Conservation (phyloP, 2,329 filamentous ascomycete species). For the Plenodomus biglobosus region DNA sequence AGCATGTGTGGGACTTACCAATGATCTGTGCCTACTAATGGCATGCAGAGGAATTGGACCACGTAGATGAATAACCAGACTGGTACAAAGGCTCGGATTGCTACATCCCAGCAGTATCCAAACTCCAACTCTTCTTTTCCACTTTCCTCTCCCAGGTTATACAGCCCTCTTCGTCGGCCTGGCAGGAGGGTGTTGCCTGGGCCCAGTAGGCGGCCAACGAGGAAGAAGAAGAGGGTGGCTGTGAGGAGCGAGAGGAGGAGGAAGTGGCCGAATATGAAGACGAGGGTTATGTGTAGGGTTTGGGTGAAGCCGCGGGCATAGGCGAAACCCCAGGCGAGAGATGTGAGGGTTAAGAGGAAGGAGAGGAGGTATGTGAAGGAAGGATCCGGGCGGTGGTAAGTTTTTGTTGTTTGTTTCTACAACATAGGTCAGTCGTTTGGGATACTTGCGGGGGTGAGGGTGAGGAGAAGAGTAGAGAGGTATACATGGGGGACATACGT, state of each 20-base stretch:
- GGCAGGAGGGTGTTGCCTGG: conserved; percentile 57
- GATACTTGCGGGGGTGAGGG: too few species aligned
- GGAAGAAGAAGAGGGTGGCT: conserved; percentile 64
- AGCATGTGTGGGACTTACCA: too few species aligned
- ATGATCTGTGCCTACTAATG: conserved; percentile 57
- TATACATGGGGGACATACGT: conserved; percentile 48
- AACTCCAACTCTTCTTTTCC: conserved; percentile 64
- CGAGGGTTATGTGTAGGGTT: conserved; percentile 49
- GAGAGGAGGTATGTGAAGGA: conserved; percentile 70
- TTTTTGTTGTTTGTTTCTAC: conserved; percentile 65
- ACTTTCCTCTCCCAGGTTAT: conserved; percentile 51
- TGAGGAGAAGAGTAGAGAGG: too few species aligned
- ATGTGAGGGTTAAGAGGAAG: conserved; percentile 60
- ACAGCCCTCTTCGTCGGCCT: conserved; percentile 59
- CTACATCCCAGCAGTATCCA: conserved; percentile 71
- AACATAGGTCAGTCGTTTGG: conserved; percentile 3
- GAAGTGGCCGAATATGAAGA: conserved; percentile 61
- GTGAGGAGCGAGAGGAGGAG: conserved; percentile 61
- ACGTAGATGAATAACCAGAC: conserved; percentile 68
- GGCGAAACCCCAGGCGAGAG: conserved; percentile 61
- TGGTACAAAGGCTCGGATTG: conserved; percentile 67
- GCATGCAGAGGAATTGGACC: conserved; percentile 67
- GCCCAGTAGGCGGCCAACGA: conserved; percentile 63
- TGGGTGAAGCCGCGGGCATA: conserved; percentile 51
- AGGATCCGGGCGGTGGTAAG: conserved; percentile 68